Conservation (phyloP, 495 filamentous ascomycete species). For the Acidiella bohemica region DNA sequence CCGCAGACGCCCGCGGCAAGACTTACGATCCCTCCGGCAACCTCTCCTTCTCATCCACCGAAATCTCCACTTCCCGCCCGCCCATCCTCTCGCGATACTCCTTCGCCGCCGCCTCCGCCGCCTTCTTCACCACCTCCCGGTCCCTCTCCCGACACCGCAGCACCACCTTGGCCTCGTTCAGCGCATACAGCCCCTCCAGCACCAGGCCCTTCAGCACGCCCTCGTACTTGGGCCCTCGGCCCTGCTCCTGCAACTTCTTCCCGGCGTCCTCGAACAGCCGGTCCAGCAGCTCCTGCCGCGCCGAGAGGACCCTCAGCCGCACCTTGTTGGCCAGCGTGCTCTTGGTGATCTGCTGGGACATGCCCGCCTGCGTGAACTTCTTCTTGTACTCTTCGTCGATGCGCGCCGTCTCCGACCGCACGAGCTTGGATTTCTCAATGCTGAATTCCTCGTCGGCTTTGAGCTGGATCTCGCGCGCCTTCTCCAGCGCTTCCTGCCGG, state of each 20-base stretch:
- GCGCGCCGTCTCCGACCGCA: slow-evolving; percentile 78
- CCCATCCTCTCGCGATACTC: slow-evolving; percentile 63
- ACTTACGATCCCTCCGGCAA: slow-evolving; percentile 78
- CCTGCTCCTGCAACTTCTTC: slow-evolving; percentile 47
- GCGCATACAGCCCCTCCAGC: slow-evolving; percentile 77
- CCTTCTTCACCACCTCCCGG: slow-evolving; percentile 54
- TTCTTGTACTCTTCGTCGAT: slow-evolving; percentile 91
- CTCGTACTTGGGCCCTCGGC: slow-evolving; percentile 48
- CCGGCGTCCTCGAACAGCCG: slow-evolving; percentile 73
- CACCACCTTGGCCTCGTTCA: slow-evolving; percentile 64
- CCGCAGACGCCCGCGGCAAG: slow-evolving; percentile 8
- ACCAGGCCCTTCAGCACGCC: slow-evolving; percentile 61
- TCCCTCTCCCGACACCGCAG: slow-evolving; percentile 71
- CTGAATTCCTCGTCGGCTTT: slow-evolving; percentile 98
- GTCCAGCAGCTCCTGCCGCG: slow-evolving; percentile 82
- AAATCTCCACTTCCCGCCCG: slow-evolving; percentile 47
- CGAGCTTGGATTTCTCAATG: slow-evolving; percentile 96
- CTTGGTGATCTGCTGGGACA: slow-evolving; percentile 93
- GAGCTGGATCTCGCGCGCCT: slow-evolving; percentile 88
- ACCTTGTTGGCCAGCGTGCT: slow-evolving; percentile 93
- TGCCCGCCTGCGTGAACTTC: slow-evolving; percentile 93
- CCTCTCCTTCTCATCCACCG: slow-evolving; percentile 65
- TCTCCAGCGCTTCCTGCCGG: slow-evolving; percentile 92
- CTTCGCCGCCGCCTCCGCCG: slow-evolving; percentile 55
- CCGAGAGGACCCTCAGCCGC: slow-evolving; percentile 69